These are phyloP conservation scores for Aureoboletus auriporus DNA, from an alignment of 768 basidiomycete genomes.

Conservation along the genomic window DNA sequence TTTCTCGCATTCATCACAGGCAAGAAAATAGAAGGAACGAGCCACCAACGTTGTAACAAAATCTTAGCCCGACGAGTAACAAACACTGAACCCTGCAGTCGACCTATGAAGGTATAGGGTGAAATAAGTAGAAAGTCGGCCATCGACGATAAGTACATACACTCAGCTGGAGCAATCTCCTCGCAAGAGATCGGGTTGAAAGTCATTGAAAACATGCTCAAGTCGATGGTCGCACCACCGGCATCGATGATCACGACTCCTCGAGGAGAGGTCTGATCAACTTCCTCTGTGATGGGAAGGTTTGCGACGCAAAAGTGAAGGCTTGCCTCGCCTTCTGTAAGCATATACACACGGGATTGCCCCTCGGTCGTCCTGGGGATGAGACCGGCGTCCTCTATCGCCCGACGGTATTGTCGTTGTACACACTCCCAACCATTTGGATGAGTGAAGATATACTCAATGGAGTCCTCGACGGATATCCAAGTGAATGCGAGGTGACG, in stretches of 20 bases:
- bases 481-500: conserved; percentile 13
- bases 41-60: conserved; percentile 32
- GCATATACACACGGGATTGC: conserved; percentile 16
- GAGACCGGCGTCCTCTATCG: conserved; percentile 19
- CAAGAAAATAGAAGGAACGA: neutral
- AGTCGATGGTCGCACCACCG: conserved; percentile 37
- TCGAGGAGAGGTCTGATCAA: conserved; percentile 17
- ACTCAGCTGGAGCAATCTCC: conserved; percentile 30
- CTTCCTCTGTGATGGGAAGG: conserved; percentile 15
- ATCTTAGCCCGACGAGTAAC: conserved; percentile 37
- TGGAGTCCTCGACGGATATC: conserved; percentile 6
- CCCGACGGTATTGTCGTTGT: conserved; percentile 21
- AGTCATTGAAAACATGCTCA: conserved; percentile 32
- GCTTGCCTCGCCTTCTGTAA: conserved; percentile 24
- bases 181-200: conserved; percentile 23
- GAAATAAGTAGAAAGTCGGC: neutral
- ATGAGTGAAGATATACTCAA: conserved; percentile 21
- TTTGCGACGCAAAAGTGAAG: conserved; percentile 37
- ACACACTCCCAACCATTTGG: conserved; percentile 29
- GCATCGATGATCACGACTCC: conserved; percentile 40
- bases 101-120: too few species aligned
- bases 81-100: conserved; percentile 44
- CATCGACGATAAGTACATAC: conserved; percentile 3
- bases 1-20: neutral
- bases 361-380: too few species aligned